phyloP scores from a whole-genome alignment of 148 eudicot genomes.

The Bassia scoparia region DNA sequence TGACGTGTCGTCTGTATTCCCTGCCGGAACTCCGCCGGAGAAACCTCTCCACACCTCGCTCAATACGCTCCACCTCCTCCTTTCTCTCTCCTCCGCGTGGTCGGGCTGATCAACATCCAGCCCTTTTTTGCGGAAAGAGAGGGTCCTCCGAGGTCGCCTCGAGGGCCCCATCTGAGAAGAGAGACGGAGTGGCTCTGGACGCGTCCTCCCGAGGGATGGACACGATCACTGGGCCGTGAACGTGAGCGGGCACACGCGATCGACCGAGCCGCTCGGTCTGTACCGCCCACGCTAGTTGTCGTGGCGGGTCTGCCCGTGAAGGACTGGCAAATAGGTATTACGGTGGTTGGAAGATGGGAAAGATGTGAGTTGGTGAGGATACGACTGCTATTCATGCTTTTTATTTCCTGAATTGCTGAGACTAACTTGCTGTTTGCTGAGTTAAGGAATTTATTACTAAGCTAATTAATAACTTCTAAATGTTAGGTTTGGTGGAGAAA shows the following conservation, averaged over 20 bases:
- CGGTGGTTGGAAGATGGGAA: conserved; percentile 29
- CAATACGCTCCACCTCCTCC: conserved; percentile 20
- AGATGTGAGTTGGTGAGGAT: conserved; percentile 31
- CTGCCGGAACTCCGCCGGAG: conserved; percentile 78
- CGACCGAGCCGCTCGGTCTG: conserved; percentile 20
- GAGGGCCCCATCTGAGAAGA: conserved; percentile 38
- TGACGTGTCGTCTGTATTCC: conserved; percentile 45
- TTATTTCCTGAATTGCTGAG: conserved; percentile 35
- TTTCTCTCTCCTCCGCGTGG: conserved; percentile 35
- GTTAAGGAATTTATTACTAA: conserved; percentile 30
- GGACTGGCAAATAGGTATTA: conserved; percentile 40
- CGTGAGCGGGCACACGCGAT: conserved; percentile 49
- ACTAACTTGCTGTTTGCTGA: conserved; percentile 23
- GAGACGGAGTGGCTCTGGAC: conserved; percentile 59
- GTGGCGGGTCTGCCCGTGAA: conserved; percentile 46
- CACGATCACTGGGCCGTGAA: conserved; percentile 51
- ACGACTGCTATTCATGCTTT: conserved; percentile 38
- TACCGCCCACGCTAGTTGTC: conserved; percentile 30
- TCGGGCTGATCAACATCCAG: conserved; percentile 52
- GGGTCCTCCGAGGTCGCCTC: conserved; percentile 37
- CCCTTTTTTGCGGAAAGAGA: conserved; percentile 67
- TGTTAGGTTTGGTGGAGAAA: no score
- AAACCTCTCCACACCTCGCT: conserved; percentile 55
- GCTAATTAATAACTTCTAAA: conserved; percentile 18
- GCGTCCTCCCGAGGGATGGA: conserved; percentile 39